Base-by-base conservation (phyloP, 352 stramenopile species). In the Phytopythium mirpurense region DNA sequence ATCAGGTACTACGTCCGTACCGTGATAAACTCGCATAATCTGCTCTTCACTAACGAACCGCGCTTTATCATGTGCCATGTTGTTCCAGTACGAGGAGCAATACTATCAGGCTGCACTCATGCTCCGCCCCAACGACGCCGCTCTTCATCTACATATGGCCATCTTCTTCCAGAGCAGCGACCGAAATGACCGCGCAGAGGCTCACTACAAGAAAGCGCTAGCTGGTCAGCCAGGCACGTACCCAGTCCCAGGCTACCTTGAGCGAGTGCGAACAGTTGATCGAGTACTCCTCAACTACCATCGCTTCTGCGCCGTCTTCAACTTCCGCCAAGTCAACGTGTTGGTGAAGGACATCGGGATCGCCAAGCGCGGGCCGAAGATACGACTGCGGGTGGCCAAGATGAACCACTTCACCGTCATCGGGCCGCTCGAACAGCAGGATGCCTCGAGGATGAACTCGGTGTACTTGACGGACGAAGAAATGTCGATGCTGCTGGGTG, bases 271-370 rank as follows among this genome's bases (percentile, higher is more conserved):
- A 29, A 85, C 69, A 61, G 37, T 88, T 8, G 70, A 86, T 45
- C 70, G 79, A 3, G 32, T 90, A 18, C 41, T 88, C n/a, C 49
- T 82, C 18, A 90, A 88, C 42, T 88, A 86, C 42, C 74, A 90
- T 41, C 76, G 74, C 11, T 90, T 88, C 57, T 81, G 72, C 48
- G 86, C 76, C 7, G 53, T 90, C 11, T 90, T 86, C 37, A 78
- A 83, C 53, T 75, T 68, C 12, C 58, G 65, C 15, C 70, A 82
- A 60, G 57, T 70, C 0, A 85, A 81, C 27, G 62, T 88, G 0
- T 46, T 88, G 12, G 47, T 56, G 0, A 86, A 88, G 52, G 57
- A 60, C 0, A 21, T 90, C 3, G 36, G 59, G 14, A 72, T 82
- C 19, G 60, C 70, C 1, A 88, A 86, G 53, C 66, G 70, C 21